A percentile compares a stretch with the other conserved stretches of the same genome.
Conservation (phyloP, 2,329 filamentous ascomycete species). For the Pleoardoris graminearum region DNA sequence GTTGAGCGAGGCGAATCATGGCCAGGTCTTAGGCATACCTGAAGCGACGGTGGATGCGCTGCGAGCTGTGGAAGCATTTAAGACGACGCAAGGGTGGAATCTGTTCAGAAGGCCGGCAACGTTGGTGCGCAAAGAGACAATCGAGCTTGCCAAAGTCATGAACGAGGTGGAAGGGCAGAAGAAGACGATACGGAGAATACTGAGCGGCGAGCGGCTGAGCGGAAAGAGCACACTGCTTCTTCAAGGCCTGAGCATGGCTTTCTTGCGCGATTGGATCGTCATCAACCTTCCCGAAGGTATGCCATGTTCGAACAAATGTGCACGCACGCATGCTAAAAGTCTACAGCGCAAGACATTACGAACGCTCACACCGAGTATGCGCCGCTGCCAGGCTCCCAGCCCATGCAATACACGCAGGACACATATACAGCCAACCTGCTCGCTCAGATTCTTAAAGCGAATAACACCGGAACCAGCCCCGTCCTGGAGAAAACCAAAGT, state of each 20-base stretch:
- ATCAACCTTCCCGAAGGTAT: conserved; percentile 87
- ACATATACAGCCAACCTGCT: conserved; percentile 76
- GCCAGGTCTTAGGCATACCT: conserved; percentile 71
- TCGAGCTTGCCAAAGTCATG: conserved; percentile 63
- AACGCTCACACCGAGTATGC: conserved; percentile 81
- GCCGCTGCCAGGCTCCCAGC: conserved; percentile 61
- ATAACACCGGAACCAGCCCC: conserved; percentile 70
- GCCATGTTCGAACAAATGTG: conserved; percentile 22
- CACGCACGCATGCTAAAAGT: conserved; percentile 17
- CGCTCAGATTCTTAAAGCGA: conserved; percentile 71
- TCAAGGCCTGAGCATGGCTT: conserved; percentile 80
- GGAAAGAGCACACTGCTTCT: conserved; percentile 88
- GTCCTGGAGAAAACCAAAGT: conserved; percentile 62
- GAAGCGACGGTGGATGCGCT: conserved; percentile 75
- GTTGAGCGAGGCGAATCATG: conserved; percentile 52
- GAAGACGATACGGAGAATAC: conserved; percentile 63
- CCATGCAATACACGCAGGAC: conserved; percentile 72
- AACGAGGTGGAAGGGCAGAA: conserved; percentile 55
- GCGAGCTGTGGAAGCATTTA: conserved; percentile 85
- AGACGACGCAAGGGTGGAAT: conserved; percentile 83
- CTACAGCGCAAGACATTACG: conserved; percentile 74
- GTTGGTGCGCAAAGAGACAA: conserved; percentile 77
- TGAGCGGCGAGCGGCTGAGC: conserved; percentile 72
- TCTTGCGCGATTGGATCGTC: conserved; percentile 85
- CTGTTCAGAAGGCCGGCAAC: conserved; percentile 82